Conservation (phyloP, 2,329 filamentous ascomycete species). For the Calonectria pseudoreteaudii region DNA sequence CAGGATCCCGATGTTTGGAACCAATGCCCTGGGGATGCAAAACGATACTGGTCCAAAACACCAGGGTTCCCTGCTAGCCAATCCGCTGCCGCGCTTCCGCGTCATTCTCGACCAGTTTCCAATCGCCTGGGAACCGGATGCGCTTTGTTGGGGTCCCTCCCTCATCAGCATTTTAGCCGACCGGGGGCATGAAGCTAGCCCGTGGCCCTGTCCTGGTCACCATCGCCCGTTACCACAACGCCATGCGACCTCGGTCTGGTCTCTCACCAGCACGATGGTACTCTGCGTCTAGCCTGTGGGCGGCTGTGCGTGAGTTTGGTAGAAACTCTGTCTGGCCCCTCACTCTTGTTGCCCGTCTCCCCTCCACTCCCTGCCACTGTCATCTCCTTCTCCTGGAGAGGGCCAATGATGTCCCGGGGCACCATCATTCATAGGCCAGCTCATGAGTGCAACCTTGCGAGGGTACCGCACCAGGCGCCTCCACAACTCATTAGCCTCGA, state of each 20-base stretch:
- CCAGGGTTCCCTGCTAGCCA: conserved; percentile 39
- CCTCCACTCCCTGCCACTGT: neutral
- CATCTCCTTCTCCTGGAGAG: neutral
- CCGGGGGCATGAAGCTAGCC: conserved; percentile 1
- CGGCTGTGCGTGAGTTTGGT: neutral
- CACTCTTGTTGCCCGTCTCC: neutral
- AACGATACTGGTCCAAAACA: conserved; percentile 24
- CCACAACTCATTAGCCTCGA: conserved; percentile 27
- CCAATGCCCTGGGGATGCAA: conserved; percentile 30
- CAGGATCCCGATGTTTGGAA: conserved; percentile 31
- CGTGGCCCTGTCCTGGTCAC: conserved; percentile 10
- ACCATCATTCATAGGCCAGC: neutral
- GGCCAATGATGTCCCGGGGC: neutral
- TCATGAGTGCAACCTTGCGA: conserved; percentile 6
- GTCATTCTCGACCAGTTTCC: conserved; percentile 37
- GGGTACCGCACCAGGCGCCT: conserved; percentile 5
- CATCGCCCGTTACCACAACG: conserved; percentile 21
- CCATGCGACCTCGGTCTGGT: conserved; percentile 24
- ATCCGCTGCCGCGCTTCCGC: conserved; percentile 28
- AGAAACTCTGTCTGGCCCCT: conserved; percentile 7
- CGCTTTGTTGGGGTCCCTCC: conserved; percentile 27
- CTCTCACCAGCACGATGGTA: conserved; percentile 6
- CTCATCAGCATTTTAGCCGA: conserved; percentile 14
- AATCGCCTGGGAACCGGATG: conserved; percentile 40
- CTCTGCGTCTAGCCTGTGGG: neutral